Conservation (phyloP, 306 rosid species). For the Quercus rubra region DNA sequence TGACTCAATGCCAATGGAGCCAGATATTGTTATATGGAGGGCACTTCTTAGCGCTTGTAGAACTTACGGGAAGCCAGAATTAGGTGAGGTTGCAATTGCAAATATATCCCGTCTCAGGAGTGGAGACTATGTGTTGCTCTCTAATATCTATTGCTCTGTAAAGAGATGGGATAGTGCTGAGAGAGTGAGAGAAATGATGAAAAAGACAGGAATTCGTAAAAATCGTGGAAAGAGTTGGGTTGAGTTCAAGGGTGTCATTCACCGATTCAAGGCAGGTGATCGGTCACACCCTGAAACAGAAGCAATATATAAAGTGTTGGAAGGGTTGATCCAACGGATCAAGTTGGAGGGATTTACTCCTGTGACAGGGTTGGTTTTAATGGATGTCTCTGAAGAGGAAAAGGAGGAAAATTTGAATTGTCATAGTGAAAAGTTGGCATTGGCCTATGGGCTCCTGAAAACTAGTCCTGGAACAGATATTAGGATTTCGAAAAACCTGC, state of each 20-base stretch:
- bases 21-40: conserved; percentile 73
- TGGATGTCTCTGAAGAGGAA: conserved; percentile 84
- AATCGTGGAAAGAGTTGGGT: conserved; percentile 63
- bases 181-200: conserved; percentile 58
- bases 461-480: conserved; percentile 63
- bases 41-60: conserved; percentile 65
- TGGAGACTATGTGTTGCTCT: conserved; percentile 68
- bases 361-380: conserved; percentile 62
- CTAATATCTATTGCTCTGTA: conserved; percentile 65
- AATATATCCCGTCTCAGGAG: conserved; percentile 48
- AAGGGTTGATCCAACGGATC: conserved; percentile 49
- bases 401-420: conserved; percentile 54
- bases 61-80: conserved; percentile 36
- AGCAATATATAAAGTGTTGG: conserved; percentile 49
- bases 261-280: conserved; percentile 59
- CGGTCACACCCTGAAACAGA: conserved; percentile 52
- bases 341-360: conserved; percentile 53
- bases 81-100: conserved; percentile 53
- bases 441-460: conserved; percentile 61
- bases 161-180: conserved; percentile 65
- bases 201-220: conserved; percentile 50
- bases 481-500: conserved; percentile 55
- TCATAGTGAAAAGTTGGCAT: conserved; percentile 68
- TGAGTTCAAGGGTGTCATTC: conserved; percentile 48
- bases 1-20: conserved; percentile 55